A percentile compares a stretch with the other conserved stretches of the same genome.
Evolutionary conservation across 768 basidiomycete genomes (phyloP).

Genomic region (Naganishia vishniacii): DNA sequence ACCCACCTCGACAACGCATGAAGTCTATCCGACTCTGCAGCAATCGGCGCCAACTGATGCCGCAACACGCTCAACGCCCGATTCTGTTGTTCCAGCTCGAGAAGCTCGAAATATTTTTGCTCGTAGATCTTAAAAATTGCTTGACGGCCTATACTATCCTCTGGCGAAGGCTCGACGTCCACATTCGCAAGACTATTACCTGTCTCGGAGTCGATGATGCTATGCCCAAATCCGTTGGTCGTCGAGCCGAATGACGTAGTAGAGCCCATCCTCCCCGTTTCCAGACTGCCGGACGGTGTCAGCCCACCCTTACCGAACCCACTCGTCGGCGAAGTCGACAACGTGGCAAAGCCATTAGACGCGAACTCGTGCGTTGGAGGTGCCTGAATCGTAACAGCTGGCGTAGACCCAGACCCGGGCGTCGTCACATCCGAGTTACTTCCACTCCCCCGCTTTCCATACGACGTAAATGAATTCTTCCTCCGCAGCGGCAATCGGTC

Average conservation of each 20-base stretch:
- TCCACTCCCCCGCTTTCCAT: not conserved
- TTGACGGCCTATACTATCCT: slow-evolving; percentile 54
- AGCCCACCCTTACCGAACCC: slow-evolving; percentile 6
- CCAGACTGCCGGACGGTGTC: not conserved
- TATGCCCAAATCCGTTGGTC: too few species aligned
- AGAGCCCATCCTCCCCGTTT: not conserved
- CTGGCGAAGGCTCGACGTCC: slow-evolving; percentile 31
- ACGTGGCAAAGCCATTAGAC: not conserved
- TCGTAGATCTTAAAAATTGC: slow-evolving; percentile 80
- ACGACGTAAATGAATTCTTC: slow-evolving; percentile 13
- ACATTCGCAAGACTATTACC: too few species aligned
- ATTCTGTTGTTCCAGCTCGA: slow-evolving; percentile 74
- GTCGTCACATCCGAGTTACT: not conserved
- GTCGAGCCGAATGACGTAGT: not conserved
- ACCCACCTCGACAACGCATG: slow-evolving; percentile 80
- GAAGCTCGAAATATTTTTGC: slow-evolving; percentile 91
- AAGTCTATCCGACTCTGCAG: slow-evolving; percentile 65
- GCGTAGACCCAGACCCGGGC: not conserved
- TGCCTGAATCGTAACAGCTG: not conserved
- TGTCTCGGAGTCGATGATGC: too few species aligned
- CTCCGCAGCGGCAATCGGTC: slow-evolving; percentile 21
- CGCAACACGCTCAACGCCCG: slow-evolving; percentile 78
- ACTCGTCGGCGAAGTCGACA: not conserved
- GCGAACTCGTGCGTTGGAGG: not conserved
- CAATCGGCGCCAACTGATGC: slow-evolving; percentile 74